phyloP scores from a whole-genome alignment of 768 basidiomycete genomes.

The Ramaria sp. region DNA sequence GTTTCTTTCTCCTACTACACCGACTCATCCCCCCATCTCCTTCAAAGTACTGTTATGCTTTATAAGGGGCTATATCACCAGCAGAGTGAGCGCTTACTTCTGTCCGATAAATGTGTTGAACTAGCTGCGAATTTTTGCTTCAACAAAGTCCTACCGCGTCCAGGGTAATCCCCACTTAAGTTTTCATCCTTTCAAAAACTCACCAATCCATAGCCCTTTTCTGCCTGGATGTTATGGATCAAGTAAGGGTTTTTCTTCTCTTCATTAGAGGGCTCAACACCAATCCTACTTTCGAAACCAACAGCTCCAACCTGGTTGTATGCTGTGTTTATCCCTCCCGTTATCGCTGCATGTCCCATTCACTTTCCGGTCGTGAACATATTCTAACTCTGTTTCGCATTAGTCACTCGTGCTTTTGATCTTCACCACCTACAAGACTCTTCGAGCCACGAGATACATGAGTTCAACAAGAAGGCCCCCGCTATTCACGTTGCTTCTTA shows the following conservation, averaged over 20 bases:
- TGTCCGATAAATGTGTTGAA: neutral
- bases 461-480: neutral
- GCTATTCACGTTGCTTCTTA: neutral
- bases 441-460: neutral
- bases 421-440: conserved; percentile 1
- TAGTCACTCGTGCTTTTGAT: neutral
- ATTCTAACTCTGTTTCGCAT: neutral
- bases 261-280: neutral
- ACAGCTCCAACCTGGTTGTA: conserved; percentile 1
- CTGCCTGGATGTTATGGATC: conserved; percentile 1
- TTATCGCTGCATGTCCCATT: neutral
- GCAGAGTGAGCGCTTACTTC: neutral
- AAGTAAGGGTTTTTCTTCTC: neutral
- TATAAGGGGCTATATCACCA: neutral
- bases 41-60: neutral
- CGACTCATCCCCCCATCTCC: neutral
- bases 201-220: neutral
- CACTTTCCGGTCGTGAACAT: neutral
- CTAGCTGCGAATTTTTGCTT: neutral
- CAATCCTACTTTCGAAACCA: neutral
- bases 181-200: neutral
- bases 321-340: neutral
- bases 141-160: neutral
- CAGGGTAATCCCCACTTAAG: neutral
- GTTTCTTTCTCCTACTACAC: neutral